A percentile compares a stretch with the other conserved stretches of the same genome.
Evolutionary conservation across 2,329 filamentous ascomycete species (phyloP).

Genomic region (Cadophora gregata): DNA sequence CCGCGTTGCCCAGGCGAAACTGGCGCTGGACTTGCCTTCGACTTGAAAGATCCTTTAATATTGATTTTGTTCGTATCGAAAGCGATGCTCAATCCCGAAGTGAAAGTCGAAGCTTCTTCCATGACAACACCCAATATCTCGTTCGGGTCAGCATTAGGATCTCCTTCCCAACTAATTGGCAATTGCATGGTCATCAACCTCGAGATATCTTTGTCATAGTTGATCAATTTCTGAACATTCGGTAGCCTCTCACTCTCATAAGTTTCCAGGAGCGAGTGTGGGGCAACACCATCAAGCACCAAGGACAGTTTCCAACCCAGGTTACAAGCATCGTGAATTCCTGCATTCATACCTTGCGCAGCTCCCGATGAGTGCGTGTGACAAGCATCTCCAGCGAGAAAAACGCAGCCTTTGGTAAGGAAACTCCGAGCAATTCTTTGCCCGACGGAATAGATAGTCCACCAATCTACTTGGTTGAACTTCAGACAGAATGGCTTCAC

Average conservation of each 20-base stretch:
- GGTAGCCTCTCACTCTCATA: constrained; percentile 58
- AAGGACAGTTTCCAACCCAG: constrained; percentile 64
- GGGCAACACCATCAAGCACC: constrained; percentile 53
- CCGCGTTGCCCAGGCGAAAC: constrained; percentile 51
- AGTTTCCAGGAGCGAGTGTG: constrained; percentile 53
- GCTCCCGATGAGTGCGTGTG: constrained; percentile 68
- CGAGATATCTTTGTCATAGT: constrained; percentile 50
- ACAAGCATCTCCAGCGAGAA: constrained; percentile 61
- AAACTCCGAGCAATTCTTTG: constrained; percentile 65
- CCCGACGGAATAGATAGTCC: constrained; percentile 62
- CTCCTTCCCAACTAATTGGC: constrained; percentile 49
- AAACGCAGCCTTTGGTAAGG: constrained; percentile 59
- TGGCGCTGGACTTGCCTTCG: constrained; percentile 30
- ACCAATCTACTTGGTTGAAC: constrained; percentile 57
- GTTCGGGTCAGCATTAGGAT: constrained; percentile 50
- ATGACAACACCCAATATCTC: constrained; percentile 61
- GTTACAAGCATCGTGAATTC: constrained; percentile 66
- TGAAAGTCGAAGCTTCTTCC: constrained; percentile 63
- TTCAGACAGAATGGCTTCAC: constrained; percentile 51
- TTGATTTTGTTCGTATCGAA: constrained; percentile 58
- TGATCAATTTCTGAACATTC: constrained; percentile 48
- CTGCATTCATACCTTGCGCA: constrained; percentile 64
- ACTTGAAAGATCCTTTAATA: constrained; percentile 32
- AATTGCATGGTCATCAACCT: constrained; percentile 49
- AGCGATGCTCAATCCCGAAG: constrained; percentile 63